Base-by-base conservation (phyloP, 371 early-diverging fungal genomes). In the Batkoa obscura region DNA sequence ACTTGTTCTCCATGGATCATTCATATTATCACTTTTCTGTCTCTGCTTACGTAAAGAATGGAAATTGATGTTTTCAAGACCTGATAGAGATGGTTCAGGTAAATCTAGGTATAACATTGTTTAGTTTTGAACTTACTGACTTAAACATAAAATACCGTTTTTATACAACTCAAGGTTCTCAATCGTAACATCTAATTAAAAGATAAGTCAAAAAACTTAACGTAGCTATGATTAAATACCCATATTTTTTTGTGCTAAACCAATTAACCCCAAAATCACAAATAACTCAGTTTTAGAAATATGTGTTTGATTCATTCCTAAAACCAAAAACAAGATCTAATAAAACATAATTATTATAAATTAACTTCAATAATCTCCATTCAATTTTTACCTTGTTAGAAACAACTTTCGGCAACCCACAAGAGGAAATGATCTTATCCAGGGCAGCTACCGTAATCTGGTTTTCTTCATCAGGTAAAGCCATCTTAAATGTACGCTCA, bases 221-320 rank as follows among this genome's bases (percentile, higher is more conserved):
- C 23, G 13, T 31, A 13, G n/a, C 17, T 10, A 55, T 46, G 32
- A 55, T 15, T 31, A 6, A 56, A 60, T 57, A 66, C 79, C 74
- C 76, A 84, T 80, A 64, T 80, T 78, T 61, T 83, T 81, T 62
- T 87, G 88, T 3, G 82, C 84, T 58, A 84, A 70, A 23, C 78
- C 82, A 2, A 78, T 65, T 41, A 85, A 66, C 0, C 84, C 83
- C 43, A 84, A 60, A 2, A 79, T 78, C 43, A 78, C 67, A 56
- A 82, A 77, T 61, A 84, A 83, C 64, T 81, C 84, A 32, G n/a
- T 33, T 12, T 43, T 41, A n/a, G 17, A 17, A 13, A 54, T 43
- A n/a, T 54, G 55, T 43, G 72, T 68, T 33, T 71, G 75, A 34
- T 75, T 76, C 50, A 79, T 68, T 60, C 76, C 69, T 30, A 33